phyloP scores from a whole-genome alignment of 164 flowering plant species.

The Aristolochia fimbriata region DNA sequence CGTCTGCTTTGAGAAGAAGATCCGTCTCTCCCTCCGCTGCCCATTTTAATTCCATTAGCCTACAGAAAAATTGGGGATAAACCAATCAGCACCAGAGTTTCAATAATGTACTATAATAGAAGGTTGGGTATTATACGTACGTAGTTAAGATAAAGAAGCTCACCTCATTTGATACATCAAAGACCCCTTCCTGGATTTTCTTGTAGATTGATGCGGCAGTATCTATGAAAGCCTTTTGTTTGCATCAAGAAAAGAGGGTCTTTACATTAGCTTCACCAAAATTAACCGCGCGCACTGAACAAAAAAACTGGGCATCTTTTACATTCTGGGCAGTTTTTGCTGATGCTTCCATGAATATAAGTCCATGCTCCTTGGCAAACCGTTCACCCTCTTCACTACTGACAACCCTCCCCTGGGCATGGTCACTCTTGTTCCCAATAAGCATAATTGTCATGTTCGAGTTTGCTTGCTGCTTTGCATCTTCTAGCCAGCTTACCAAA shows the following conservation, averaged over 20 bases:
- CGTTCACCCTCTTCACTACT: slow-evolving; percentile 43
- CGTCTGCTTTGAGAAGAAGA: slow-evolving; percentile 67
- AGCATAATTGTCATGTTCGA: slow-evolving; percentile 87
- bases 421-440: slow-evolving; percentile 21
- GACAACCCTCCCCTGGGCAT: slow-evolving; percentile 12
- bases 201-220: slow-evolving; percentile 78
- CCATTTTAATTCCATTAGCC: slow-evolving; percentile 87
- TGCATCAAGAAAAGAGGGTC: neutral
- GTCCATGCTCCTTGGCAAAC: slow-evolving; percentile 36
- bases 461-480: slow-evolving; percentile 82
- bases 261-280: neutral
- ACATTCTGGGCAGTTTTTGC: slow-evolving; percentile 16
- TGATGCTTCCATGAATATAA: slow-evolving; percentile 14
- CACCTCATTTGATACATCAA: slow-evolving; percentile 81
- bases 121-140: neutral
- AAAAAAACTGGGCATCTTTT: neutral
- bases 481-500: slow-evolving; percentile 79
- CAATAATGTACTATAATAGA: neutral
- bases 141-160: neutral
- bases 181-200: slow-evolving; percentile 79
- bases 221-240: slow-evolving; percentile 53
- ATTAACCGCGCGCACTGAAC: neutral
- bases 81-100: neutral
- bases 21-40: slow-evolving; percentile 83
- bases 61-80: slow-evolving; percentile 5